These are phyloP conservation scores for Rhizopus delemar DNA, from an alignment of 371 early-diverging fungal species.

Conservation along the genomic window DNA sequence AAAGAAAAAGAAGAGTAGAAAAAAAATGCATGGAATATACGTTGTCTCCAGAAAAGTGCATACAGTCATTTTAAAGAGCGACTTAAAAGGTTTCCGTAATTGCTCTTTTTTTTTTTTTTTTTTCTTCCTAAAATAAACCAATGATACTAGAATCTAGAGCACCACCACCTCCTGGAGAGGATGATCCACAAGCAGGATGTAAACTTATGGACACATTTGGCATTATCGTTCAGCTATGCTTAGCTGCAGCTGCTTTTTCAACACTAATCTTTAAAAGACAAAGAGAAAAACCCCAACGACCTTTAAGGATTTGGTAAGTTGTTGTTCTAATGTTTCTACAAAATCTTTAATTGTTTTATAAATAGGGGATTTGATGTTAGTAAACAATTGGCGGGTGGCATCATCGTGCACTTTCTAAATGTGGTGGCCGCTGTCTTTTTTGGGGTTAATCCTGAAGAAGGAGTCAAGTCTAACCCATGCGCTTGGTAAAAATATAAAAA, in stretches of 20 bases:
- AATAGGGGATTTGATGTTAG: conserved; percentile 66
- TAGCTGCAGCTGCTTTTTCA: conserved; percentile 65
- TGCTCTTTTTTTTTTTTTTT: conserved; percentile 9
- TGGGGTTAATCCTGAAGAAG: conserved; percentile 50
- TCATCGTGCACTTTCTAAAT: conserved; percentile 66
- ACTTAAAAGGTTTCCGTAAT: too few relatives aligned
- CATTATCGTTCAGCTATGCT: conserved; percentile 60
- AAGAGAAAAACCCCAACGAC: conserved; percentile 63
- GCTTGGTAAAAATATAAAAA: conserved; percentile 53
- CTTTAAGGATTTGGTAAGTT: conserved; percentile 62
- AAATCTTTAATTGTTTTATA: background rate
- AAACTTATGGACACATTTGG: conserved; percentile 65
- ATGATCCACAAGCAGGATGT: conserved; percentile 47
- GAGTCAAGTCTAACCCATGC: conserved; percentile 61
- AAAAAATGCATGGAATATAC: too few relatives aligned
- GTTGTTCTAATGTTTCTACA: background rate
- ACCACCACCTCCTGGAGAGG: conserved; percentile 24
- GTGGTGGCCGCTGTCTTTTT: conserved; percentile 61
- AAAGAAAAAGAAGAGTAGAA: too few relatives aligned
- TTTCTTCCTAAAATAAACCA: background rate
- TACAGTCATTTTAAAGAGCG: too few relatives aligned
- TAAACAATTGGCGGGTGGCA: conserved; percentile 66
- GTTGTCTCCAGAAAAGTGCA: too few relatives aligned
- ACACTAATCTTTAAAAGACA: conserved; percentile 65
- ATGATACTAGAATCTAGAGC: conserved; percentile 15